Percentiles rank a stretch among this genome's conserved stretches.
phyloP scores from a whole-genome alignment of 2,329 filamentous ascomycete genomes.

The Tolypocladium nubicola region DNA sequence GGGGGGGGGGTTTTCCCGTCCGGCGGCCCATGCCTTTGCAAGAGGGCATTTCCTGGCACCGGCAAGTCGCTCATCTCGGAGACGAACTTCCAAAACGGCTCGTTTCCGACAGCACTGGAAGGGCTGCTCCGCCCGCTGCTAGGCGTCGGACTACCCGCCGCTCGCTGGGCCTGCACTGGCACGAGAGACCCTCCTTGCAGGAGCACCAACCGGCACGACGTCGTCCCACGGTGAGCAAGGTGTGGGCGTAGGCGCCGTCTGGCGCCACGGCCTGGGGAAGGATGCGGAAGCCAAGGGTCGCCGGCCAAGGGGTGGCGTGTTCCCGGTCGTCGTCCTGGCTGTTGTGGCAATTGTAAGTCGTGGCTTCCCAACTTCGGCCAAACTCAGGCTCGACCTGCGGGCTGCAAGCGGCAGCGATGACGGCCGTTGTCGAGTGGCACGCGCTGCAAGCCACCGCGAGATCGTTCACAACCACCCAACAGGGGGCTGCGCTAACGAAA shows the following conservation, averaged over 20 bases:
- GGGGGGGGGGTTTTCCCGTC: neutral
- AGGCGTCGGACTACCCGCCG: neutral
- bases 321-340: slow-evolving; percentile 1
- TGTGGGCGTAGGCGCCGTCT: neutral
- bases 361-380: neutral
- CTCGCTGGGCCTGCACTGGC: neutral
- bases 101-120: neutral
- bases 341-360: neutral
- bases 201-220: neutral
- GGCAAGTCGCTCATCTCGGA: neutral
- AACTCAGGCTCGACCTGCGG: neutral
- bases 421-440: neutral
- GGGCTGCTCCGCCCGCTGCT: neutral
- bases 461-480: neutral
- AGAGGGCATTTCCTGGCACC: neutral
- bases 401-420: neutral
- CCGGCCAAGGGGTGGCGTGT: neutral
- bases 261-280: neutral
- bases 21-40: neutral
- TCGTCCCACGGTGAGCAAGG: neutral
- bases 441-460: neutral
- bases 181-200: neutral
- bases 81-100: neutral
- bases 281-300: neutral
- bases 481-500: neutral